Base-by-base conservation (phyloP, 345 rosid genomes). In the Clarkia xantiana region DNA sequence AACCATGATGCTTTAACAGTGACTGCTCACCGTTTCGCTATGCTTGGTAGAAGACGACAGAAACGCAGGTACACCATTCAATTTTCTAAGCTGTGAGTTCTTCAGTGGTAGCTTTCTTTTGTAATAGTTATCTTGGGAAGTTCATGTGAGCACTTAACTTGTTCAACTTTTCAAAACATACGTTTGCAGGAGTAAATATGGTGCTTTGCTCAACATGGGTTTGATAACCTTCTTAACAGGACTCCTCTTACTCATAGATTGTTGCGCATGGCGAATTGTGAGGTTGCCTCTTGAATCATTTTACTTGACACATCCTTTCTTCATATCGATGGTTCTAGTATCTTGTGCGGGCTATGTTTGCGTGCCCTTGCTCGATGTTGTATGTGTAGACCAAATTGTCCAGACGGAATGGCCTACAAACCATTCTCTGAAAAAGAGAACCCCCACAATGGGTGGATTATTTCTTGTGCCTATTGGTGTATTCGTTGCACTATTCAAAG, bases 191-290 rank as follows among this genome's bases (percentile, higher is more conserved):
- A 74, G 74, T 62, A 81, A 76, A 63, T 67, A 57, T 60, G 95
- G 97, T 55, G 60, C 72, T 49, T 60, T 73, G 41, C 67, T 67
- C 60, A 83, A 76, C 61, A 49, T 74, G 53, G 91, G 76, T 42
- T 71, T 90, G 62, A 64, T 83, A 42, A 64, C 70, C 17, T 86
- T 90, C 71, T 48, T 76, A 64, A 53, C 76, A 0, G 29, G 64
- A 22, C 64, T 79, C 55, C 81, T 83, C 65, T 40, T 83, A 52
- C 63, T 76, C 52, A 71, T 76, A 49, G 97, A 90, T 63, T 83
- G 81, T 71, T 81, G 80, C 52, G 94, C 91, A 6, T 86, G 97
- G 97, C 80, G 78, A 71, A 81, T 90, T 42, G 89, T 86, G 62
- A 79, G 95, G 65, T 69, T 83, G 25, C 97, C 97, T 22, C 62